Conservation (phyloP, 2,329 filamentous ascomycete species). For the Clonostachys sp. region DNA sequence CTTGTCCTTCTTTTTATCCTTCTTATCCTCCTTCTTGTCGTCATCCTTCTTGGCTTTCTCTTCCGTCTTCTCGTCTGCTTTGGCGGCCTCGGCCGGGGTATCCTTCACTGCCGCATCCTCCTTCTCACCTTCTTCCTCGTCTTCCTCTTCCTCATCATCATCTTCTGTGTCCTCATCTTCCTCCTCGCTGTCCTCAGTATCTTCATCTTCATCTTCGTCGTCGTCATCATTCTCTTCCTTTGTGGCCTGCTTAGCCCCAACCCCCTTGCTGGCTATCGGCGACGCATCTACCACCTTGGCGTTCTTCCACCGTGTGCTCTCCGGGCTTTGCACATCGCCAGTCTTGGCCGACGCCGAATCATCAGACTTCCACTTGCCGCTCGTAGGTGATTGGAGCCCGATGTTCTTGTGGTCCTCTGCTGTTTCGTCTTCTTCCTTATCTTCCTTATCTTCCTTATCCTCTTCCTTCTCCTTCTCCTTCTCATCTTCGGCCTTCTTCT, state of each 20-base stretch:
- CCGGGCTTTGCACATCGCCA: slow-evolving; percentile 35
- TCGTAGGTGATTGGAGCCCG: slow-evolving; percentile 38
- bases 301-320: slow-evolving; percentile 32
- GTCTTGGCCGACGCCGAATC: slow-evolving; percentile 10
- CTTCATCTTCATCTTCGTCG: slow-evolving; percentile 1
- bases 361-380: slow-evolving; percentile 31
- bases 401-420: slow-evolving; percentile 4
- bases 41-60: neutral
- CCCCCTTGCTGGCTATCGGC: neutral
- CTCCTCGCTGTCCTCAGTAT: slow-evolving; percentile 9
- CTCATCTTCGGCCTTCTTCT: slow-evolving; percentile 2
- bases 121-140: slow-evolving; percentile 6
- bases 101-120: neutral
- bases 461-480: slow-evolving; percentile 5
- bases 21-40: slow-evolving; percentile 18
- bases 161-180: slow-evolving; percentile 14
- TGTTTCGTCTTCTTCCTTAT: slow-evolving; percentile 5
- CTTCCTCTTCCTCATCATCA: slow-evolving; percentile 10
- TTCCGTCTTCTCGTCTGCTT: too few species aligned
- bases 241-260: slow-evolving; percentile 9
- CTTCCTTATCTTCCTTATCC: slow-evolving; percentile 3
- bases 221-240: slow-evolving; percentile 15
- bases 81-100: neutral
- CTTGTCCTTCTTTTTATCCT: slow-evolving; percentile 20
- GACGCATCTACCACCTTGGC: slow-evolving; percentile 25